Evolutionary conservation across 495 filamentous ascomycete genomes (phyloP).

Genomic region (Penicillium dipodomyicola): DNA sequence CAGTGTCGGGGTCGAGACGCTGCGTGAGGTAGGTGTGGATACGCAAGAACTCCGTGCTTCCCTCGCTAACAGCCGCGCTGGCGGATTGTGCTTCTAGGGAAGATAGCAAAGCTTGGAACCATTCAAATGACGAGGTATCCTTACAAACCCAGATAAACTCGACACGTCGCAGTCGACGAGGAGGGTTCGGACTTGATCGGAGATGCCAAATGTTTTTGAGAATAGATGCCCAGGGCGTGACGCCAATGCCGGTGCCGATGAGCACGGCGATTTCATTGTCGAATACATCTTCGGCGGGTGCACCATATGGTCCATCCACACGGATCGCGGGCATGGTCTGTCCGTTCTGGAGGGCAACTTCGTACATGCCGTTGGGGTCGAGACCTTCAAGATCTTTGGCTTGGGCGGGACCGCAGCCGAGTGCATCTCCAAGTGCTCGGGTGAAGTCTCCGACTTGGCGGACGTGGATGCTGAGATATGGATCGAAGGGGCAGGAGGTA

Average conservation of each 20-base stretch:
- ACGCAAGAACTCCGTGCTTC: slow-evolving; percentile 81
- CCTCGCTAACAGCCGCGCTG: slow-evolving; percentile 62
- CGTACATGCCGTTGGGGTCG: slow-evolving; percentile 96
- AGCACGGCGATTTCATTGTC: slow-evolving; percentile 98
- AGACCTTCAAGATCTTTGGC: slow-evolving; percentile 81
- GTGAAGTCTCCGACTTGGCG: slow-evolving; percentile 98
- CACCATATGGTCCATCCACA: slow-evolving; percentile 95
- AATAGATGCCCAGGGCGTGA: slow-evolving; percentile 96
- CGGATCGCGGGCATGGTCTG: slow-evolving; percentile 84
- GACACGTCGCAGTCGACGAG: slow-evolving; percentile 83
- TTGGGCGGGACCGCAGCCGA: slow-evolving; percentile 84
- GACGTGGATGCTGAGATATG: slow-evolving; percentile 90
- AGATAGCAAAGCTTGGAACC: slow-evolving; percentile 93
- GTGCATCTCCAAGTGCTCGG: slow-evolving; percentile 78
- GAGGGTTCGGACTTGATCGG: slow-evolving; percentile 79
- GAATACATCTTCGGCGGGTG: slow-evolving; percentile 88
- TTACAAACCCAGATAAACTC: slow-evolving; percentile 99
- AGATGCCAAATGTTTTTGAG: slow-evolving; percentile 99
- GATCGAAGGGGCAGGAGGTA: slow-evolving; percentile 94
- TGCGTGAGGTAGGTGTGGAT: slow-evolving; percentile 99
- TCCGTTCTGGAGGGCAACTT: slow-evolving; percentile 91
- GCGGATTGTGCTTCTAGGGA: slow-evolving; percentile 87
- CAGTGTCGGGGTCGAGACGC: slow-evolving; percentile 82
- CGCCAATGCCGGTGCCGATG: slow-evolving; percentile 95
- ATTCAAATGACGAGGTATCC: slow-evolving; percentile 94